Percentiles rank a stretch among this genome's conserved stretches.
These are phyloP conservation scores for Neurospora tetrasperma DNA, from an alignment of 495 filamentous ascomycete genomes.

Conservation along the genomic window DNA sequence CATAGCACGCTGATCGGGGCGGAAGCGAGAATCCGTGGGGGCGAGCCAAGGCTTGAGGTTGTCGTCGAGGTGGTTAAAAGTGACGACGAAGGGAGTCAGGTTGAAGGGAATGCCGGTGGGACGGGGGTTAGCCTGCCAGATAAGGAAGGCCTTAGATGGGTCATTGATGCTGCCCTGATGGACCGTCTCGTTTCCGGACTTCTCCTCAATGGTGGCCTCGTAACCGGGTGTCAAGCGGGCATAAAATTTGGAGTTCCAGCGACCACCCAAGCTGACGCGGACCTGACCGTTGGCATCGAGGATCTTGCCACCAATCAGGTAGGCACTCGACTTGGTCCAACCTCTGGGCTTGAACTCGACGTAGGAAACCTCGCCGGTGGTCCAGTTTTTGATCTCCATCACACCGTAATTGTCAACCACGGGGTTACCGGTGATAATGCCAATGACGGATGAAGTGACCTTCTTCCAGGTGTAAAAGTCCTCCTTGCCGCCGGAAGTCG, in stretches of 20 bases:
- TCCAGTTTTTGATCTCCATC: constrained; percentile 97
- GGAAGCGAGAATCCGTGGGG: constrained; percentile 81
- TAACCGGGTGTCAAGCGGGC: constrained; percentile 87
- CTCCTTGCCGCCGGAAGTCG: constrained; percentile 60
- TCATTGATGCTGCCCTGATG: constrained; percentile 37
- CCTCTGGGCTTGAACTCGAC: constrained; percentile 93
- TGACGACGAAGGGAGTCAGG: constrained; percentile 89
- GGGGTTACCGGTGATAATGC: constrained; percentile 93
- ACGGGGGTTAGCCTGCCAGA: constrained; percentile 81
- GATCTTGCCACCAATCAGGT: constrained; percentile 77
- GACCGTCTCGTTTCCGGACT: constrained; percentile 26
- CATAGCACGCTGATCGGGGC: constrained; percentile 97
- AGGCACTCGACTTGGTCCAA: constrained; percentile 87
- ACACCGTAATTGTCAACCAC: constrained; percentile 97
- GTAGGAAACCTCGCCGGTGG: constrained; percentile 80
- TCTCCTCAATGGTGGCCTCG: constrained; percentile 58
- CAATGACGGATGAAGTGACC: constrained; percentile 92
- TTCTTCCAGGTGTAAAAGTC: constrained; percentile 99
- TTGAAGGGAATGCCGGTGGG: constrained; percentile 90
- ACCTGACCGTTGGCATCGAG: constrained; percentile 62
- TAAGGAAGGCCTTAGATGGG: constrained; percentile 65
- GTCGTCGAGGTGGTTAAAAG: constrained; percentile 80
- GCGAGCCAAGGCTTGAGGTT: constrained; percentile 61
- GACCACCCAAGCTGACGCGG: constrained; percentile 79
- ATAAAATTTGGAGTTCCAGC: constrained; percentile 97